Evolutionary conservation across 1,139 yeast species (phyloP).

Genomic region (Fermentozyma sake): DNA sequence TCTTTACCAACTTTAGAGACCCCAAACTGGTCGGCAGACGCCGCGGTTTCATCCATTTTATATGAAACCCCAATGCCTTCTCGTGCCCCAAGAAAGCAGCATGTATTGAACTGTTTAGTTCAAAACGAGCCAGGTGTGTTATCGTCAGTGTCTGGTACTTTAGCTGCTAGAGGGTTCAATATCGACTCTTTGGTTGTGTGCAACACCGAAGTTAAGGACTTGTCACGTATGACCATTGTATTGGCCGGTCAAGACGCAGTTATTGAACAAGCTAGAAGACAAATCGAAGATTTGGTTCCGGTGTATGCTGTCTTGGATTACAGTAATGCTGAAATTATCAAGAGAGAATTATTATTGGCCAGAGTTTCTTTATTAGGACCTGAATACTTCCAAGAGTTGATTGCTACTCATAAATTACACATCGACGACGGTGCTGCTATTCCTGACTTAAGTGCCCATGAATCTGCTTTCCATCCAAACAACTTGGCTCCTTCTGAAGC

Average conservation of each 20-base stretch:
- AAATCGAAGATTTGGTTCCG: conserved; percentile 95
- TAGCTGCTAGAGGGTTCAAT: conserved; percentile 97
- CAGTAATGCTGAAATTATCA: conserved; percentile 82
- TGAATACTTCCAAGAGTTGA: conserved; percentile 91
- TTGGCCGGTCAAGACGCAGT: conserved; percentile 93
- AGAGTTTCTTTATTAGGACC: conserved; percentile 93
- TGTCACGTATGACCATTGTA: conserved; percentile 95
- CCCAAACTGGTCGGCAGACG: conserved; percentile 92
- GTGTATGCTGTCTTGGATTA: conserved; percentile 97
- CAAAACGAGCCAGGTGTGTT: conserved; percentile 99
- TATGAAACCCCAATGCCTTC: conserved; percentile 88
- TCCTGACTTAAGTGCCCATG: conserved; percentile 48
- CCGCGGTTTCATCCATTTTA: conserved; percentile 91
- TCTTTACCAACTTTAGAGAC: conserved; percentile 93
- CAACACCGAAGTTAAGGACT: conserved; percentile 91
- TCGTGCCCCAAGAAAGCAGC: conserved; percentile 67
- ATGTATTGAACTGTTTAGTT: conserved; percentile 91
- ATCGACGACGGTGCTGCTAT: conserved; percentile 33
- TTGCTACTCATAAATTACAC: conserved; percentile 74
- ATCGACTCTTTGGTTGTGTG: conserved; percentile 96
- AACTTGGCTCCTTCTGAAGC: conserved; percentile 90
- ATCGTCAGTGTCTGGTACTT: conserved; percentile 87
- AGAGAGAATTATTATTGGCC: conserved; percentile 85
- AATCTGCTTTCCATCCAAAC: conserved; percentile 74
- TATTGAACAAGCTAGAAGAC: conserved; percentile 98